These are phyloP conservation scores for Lippia alba DNA, from an alignment of 305 asterid species.

Conservation along the genomic window DNA sequence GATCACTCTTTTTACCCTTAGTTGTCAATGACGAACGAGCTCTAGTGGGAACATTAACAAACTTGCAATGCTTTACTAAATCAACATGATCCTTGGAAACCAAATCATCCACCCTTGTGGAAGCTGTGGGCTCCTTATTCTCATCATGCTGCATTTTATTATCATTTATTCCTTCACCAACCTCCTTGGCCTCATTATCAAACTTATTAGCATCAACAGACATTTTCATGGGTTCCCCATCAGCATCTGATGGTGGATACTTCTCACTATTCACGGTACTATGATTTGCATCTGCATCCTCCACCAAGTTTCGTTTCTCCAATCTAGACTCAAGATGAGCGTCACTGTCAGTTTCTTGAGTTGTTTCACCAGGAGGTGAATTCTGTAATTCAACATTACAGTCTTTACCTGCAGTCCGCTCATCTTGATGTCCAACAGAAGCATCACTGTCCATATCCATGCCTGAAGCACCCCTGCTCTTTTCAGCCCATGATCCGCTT, in stretches of 20 bases:
- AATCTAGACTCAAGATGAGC: too few species aligned
- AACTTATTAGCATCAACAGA: conserved; percentile 44
- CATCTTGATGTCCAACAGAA: too few species aligned
- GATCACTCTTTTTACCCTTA: conserved; percentile 21
- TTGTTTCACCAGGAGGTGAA: conserved; percentile 31
- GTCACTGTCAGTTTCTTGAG: conserved; percentile 42
- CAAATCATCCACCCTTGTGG: too few species aligned
- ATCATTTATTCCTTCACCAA: conserved; percentile 38
- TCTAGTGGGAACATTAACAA: conserved; percentile 68
- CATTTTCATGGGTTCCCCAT: conserved; percentile 42
- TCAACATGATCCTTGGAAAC: too few species aligned
- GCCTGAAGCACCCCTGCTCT: conserved; percentile 48
- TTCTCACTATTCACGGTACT: conserved; percentile 37
- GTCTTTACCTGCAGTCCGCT: too few species aligned
- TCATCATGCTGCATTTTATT: conserved; percentile 41
- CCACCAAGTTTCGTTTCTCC: conserved; percentile 31
- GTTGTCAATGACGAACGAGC: conserved; percentile 40
- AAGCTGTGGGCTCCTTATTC: conserved; percentile 39
- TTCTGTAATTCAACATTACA: too few species aligned
- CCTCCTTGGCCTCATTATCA: conserved; percentile 30
- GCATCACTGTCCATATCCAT: conserved; percentile 50
- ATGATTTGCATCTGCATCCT: conserved; percentile 50
- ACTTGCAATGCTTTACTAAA: conserved; percentile 4
- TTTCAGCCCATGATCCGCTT: conserved; percentile 65
- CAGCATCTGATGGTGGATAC: conserved; percentile 35